Evolutionary conservation across 176 grass and related monocot species (phyloP).

Genomic region (Avena sativa): DNA sequence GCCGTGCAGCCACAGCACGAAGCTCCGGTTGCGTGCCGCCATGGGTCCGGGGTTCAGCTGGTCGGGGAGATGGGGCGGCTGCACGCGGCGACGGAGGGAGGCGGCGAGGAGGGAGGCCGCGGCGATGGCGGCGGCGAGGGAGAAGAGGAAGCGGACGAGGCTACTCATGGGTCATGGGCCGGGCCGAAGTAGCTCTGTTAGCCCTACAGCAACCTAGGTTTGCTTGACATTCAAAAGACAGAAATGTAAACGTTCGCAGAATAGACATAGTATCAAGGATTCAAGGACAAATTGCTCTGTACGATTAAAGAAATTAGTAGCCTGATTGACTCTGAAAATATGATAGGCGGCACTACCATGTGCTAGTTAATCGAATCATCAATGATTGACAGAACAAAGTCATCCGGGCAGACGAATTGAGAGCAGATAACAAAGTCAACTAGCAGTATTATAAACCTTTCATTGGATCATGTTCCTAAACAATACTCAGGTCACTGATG

Average conservation of each 20-base stretch:
- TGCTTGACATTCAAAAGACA: background rate
- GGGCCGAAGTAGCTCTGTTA: background rate
- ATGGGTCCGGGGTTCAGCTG: conserved; percentile 11
- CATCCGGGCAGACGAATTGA: background rate
- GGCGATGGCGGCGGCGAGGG: conserved; percentile 54
- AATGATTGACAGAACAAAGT: background rate
- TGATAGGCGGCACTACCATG: background rate
- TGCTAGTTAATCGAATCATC: conserved; percentile 2
- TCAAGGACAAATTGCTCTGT: background rate
- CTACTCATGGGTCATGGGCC: conserved; percentile 50
- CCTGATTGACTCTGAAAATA: background rate
- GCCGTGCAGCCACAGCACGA: conserved; percentile 91
- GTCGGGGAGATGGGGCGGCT: conserved; percentile 8
- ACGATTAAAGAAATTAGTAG: background rate
- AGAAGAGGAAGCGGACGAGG: conserved; percentile 47
- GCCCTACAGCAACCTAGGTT: background rate
- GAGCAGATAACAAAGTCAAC: background rate
- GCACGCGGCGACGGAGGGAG: conserved; percentile 41
- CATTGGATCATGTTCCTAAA: conserved; percentile 1
- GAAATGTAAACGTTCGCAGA: background rate
- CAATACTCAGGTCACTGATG: background rate
- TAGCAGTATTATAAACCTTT: conserved; percentile 1
- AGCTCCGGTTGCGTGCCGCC: conserved; percentile 62
- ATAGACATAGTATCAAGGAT: background rate
- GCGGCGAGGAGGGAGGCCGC: conserved; percentile 55